A percentile compares a stretch with the other conserved stretches of the same genome.
phyloP scores from a whole-genome alignment of 768 basidiomycete genomes.

The Phaffia australis region DNA sequence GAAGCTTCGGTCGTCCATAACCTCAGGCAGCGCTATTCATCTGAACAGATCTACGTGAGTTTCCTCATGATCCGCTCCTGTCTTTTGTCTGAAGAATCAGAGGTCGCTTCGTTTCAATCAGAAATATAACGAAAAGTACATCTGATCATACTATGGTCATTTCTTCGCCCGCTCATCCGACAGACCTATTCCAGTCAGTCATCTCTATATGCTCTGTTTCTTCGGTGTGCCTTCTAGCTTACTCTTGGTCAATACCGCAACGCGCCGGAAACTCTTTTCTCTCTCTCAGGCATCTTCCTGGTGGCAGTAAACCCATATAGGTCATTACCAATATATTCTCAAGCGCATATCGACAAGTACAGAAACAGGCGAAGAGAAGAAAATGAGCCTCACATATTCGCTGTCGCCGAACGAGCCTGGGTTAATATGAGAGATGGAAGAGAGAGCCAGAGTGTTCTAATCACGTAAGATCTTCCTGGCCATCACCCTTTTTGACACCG shows the following conservation, averaged over 20 bases:
- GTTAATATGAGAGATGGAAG: conserved; percentile 94
- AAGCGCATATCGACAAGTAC: conserved; percentile 64
- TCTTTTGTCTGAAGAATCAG: not conserved
- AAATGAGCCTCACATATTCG: conserved; percentile 92
- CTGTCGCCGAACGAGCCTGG: conserved; percentile 96
- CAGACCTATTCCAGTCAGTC: conserved; percentile 67
- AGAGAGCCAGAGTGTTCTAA: conserved; percentile 94
- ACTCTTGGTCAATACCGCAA: not conserved
- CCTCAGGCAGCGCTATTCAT: conserved; percentile 77
- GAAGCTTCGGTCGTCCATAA: conserved; percentile 99
- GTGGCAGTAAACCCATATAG: conserved; percentile 98
- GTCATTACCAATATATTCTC: conserved; percentile 77
- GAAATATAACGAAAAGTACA: not conserved
- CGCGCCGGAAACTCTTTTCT: not conserved
- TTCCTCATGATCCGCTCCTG: too few relatives aligned
- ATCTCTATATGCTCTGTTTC: not conserved
- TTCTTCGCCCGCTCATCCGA: not conserved
- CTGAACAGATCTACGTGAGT: conserved; percentile 83
- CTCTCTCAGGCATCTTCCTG: conserved; percentile 59
- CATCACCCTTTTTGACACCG: not conserved
- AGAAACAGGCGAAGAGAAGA: conserved; percentile 49
- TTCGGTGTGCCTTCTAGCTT: conserved; percentile 4
- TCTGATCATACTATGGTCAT: not conserved
- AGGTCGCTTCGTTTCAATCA: not conserved
- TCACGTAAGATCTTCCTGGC: conserved; percentile 64